Base-by-base conservation (phyloP, 345 rosid genomes). In the Hibiscus syriacus region DNA sequence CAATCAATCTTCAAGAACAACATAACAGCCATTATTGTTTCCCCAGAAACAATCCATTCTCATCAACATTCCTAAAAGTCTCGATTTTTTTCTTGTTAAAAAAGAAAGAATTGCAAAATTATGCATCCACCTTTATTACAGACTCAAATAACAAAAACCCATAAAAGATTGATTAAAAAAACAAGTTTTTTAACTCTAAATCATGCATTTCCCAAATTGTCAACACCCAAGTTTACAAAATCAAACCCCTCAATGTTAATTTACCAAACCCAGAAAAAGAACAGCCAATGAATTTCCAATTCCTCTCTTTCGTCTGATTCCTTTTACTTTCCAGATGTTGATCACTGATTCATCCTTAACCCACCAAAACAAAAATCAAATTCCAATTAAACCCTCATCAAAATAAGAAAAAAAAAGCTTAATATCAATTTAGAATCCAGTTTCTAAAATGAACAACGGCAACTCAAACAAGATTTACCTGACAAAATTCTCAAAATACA, bases 401-500 rank as follows among this genome's bases (percentile, higher is more conserved):
- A 3, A 17, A 66, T 52, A 5, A 11, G 11, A 11, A 34, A 32
- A 56, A 2, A 54, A 45, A 4, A 0, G 14, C 69, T 16, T 3
- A 29, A 55, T 57, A 3, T 66, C 13, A 55, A 13, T 20, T 46
- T 25, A 22, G 55, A 71, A 16, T 36, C 23, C 27, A 8, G 27
- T 39, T 62, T 61, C 12, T 2, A 46, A 36, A 2, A 61, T 36
- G 17, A 58, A 38, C 46, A 71, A 45, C 13, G 14, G 20, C 12
- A 23, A 16, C 27, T 61, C 52, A 52, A 23, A 25, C 14, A 26
- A 57, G 29, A 39, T 36, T 64, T 67, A 76, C 79, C 79, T 36
- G 64, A 53, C 27, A 12, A 53, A 56, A 38, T 25, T 49, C 66
- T 48, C 39, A 67, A 62, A 67, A 14, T 26, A 17, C 55, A 36